Conservation (phyloP, 2,329 filamentous ascomycete species). For the Pyrenophora graminea region DNA sequence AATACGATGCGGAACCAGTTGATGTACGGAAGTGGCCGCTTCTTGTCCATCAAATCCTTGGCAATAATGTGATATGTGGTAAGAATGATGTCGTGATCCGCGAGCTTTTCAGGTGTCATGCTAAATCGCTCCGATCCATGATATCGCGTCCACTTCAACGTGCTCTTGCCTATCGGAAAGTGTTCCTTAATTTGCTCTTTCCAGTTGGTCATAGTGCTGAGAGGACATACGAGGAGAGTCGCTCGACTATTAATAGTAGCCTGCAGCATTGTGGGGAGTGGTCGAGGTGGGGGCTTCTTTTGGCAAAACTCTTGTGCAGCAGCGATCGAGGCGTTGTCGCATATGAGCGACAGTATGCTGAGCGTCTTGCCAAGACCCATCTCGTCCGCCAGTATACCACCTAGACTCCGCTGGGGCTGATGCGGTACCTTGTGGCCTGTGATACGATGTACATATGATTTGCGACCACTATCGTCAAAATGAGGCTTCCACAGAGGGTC, state of each 20-base stretch:
- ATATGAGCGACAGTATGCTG: constrained; percentile 79
- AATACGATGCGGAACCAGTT: constrained; percentile 94
- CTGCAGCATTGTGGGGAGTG: constrained; percentile 13
- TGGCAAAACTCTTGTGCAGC: constrained; percentile 67
- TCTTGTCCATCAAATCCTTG: constrained; percentile 67
- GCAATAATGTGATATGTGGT: constrained; percentile 91
- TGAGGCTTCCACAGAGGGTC: constrained; percentile 78
- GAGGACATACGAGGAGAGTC: constrained; percentile 84
- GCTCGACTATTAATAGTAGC: constrained; percentile 69
- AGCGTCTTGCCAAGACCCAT: constrained; percentile 63
- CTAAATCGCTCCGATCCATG: constrained; percentile 80
- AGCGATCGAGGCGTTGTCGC: constrained; percentile 60
- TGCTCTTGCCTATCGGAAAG: constrained; percentile 60
- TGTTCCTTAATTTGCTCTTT: constrained; percentile 88
- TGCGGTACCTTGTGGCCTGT: constrained; percentile 59
- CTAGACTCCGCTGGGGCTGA: constrained; percentile 45
- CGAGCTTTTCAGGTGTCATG: constrained; percentile 60
- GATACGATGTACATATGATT: constrained; percentile 79
- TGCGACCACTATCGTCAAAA: constrained; percentile 60
- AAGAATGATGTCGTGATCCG: constrained; percentile 79
- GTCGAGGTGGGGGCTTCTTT: constrained; percentile 50
- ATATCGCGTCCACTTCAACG: constrained; percentile 77
- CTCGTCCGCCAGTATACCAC: constrained; percentile 56
- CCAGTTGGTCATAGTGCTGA: constrained; percentile 94
- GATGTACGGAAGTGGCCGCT: constrained; percentile 73